phyloP scores from a whole-genome alignment of 192 early-diverging fungal genomes.

The Dispira parvispora region DNA sequence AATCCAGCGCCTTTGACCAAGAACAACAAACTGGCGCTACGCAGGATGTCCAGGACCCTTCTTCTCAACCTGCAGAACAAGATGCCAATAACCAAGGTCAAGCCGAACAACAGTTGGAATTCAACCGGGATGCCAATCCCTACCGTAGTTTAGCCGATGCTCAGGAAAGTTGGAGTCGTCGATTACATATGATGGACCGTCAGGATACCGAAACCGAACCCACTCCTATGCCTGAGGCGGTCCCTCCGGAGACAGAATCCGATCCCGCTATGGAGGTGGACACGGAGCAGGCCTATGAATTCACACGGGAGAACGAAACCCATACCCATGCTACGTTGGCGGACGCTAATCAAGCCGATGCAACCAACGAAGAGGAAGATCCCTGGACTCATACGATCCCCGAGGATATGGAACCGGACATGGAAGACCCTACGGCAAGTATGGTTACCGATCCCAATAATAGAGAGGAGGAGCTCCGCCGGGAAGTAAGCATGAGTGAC shows the following conservation, averaged over 20 bases:
- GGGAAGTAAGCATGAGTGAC: no score
- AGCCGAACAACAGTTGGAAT: background rate
- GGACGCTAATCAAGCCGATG: conserved; percentile 34
- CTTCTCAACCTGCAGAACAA: no score
- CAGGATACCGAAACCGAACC: conserved; percentile 14
- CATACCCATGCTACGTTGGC: conserved; percentile 24
- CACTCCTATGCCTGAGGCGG: conserved; percentile 17
- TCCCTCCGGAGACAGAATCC: conserved; percentile 30
- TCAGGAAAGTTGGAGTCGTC: conserved; percentile 80
- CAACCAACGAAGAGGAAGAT: conserved; percentile 42
- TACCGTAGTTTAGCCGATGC: conserved; percentile 85
- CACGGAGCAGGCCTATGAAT: conserved; percentile 51
- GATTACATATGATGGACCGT: conserved; percentile 59
- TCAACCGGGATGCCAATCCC: conserved; percentile 49
- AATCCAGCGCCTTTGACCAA: conserved; percentile 17
- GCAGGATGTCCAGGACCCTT: background rate
- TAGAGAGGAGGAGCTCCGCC: no score
- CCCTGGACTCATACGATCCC: no score
- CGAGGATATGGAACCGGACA: no score
- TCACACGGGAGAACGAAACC: conserved; percentile 10
- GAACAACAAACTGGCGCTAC: background rate
- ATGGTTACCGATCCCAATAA: no score
- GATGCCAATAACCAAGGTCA: background rate
- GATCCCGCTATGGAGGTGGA: conserved; percentile 31
- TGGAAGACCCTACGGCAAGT: no score